Evolutionary conservation across 1,139 yeast species (phyloP).

Genomic region (Candida labiduridarum): DNA sequence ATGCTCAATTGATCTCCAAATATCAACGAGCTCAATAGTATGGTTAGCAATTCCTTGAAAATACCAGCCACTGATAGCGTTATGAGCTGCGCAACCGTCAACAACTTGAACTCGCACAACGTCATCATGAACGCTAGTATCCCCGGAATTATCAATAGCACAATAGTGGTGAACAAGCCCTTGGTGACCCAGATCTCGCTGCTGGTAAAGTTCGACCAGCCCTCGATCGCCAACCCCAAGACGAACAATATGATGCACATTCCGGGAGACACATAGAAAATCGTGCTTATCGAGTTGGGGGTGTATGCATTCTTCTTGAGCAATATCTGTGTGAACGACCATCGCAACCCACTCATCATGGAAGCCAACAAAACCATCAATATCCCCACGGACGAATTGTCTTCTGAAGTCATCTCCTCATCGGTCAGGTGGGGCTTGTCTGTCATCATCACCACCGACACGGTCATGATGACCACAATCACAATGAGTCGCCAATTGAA

Average conservation of each 20-base stretch:
- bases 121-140: slow-evolving; percentile 88
- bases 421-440: slow-evolving; percentile 32
- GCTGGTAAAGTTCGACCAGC: slow-evolving; percentile 51
- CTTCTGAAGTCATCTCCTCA: slow-evolving; percentile 16
- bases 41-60: slow-evolving; percentile 86
- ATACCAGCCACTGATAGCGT: slow-evolving; percentile 91
- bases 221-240: slow-evolving; percentile 69
- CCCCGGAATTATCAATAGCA: slow-evolving; percentile 77
- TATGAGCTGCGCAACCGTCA: slow-evolving; percentile 80
- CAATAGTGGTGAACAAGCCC: slow-evolving; percentile 57
- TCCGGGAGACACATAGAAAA: slow-evolving; percentile 80
- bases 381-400: slow-evolving; percentile 55
- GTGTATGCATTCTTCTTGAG: slow-evolving; percentile 59
- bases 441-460: slow-evolving; percentile 88
- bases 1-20: slow-evolving; percentile 73
- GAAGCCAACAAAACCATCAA: slow-evolving; percentile 75
- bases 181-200: slow-evolving; percentile 65
- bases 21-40: slow-evolving; percentile 65
- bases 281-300: slow-evolving; percentile 78
- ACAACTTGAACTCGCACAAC: slow-evolving; percentile 78
- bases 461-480: slow-evolving; percentile 76
- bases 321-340: slow-evolving; percentile 91
- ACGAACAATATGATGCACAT: slow-evolving; percentile 67
- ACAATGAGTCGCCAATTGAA: slow-evolving; percentile 65
- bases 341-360: slow-evolving; percentile 83